These are phyloP conservation scores for Lyophyllum decastes DNA, from an alignment of 768 basidiomycete genomes.

Conservation along the genomic window DNA sequence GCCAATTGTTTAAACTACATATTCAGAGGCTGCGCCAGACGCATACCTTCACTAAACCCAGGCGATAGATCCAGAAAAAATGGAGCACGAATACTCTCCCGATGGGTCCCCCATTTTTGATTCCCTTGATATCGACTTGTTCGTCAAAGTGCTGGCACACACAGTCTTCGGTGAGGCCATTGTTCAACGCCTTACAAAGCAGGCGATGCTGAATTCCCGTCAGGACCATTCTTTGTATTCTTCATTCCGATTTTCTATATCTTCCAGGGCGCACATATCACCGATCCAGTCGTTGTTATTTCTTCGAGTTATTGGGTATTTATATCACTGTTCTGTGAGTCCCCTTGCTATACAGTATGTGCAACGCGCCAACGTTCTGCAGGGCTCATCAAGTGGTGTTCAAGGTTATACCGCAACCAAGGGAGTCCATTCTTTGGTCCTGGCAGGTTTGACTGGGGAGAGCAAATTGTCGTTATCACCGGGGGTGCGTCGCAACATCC, in stretches of 20 bases:
- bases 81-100: slow-evolving; percentile 16
- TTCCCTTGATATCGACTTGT: slow-evolving; percentile 71
- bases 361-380: neutral
- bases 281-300: slow-evolving; percentile 51
- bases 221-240: slow-evolving; percentile 84
- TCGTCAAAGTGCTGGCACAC: slow-evolving; percentile 76
- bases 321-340: slow-evolving; percentile 71
- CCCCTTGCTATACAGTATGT: neutral
- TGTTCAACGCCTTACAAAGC: neutral
- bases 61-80: slow-evolving; percentile 12
- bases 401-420: slow-evolving; percentile 75
- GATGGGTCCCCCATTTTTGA: slow-evolving; percentile 63
- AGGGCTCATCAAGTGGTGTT: slow-evolving; percentile 76
- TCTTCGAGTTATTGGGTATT: slow-evolving; percentile 57
- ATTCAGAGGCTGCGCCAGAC: slow-evolving; percentile 30
- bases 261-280: slow-evolving; percentile 62
- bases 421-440: slow-evolving; percentile 63
- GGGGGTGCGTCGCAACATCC: slow-evolving; percentile 62
- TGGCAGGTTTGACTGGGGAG: slow-evolving; percentile 73
- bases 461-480: slow-evolving; percentile 89
- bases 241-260: slow-evolving; percentile 79
- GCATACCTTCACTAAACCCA: slow-evolving; percentile 1
- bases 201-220: slow-evolving; percentile 7
- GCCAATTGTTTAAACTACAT: neutral
- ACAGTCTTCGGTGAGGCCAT: slow-evolving; percentile 73